phyloP scores from a whole-genome alignment of 176 grass and related monocot species.

The Cenchrus fungigraminus region DNA sequence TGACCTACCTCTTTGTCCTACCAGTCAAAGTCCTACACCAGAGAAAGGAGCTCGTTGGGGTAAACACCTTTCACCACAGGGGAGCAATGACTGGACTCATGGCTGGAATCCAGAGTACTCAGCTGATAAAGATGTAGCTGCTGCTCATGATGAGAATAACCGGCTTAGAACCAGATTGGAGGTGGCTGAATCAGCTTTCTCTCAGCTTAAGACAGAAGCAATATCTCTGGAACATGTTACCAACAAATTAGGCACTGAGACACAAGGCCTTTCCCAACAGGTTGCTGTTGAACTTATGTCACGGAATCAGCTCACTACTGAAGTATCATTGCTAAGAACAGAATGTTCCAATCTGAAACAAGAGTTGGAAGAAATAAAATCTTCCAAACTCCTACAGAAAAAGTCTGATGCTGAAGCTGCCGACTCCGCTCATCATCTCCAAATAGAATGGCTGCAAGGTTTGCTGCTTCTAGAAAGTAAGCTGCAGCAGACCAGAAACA shows the following conservation, averaged over 20 bases:
- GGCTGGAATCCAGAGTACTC: slow-evolving; percentile 70
- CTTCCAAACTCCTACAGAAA: slow-evolving; percentile 54
- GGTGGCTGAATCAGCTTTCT: slow-evolving; percentile 86
- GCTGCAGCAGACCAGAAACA: slow-evolving; percentile 87
- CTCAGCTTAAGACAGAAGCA: slow-evolving; percentile 86
- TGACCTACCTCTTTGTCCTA: slow-evolving; percentile 47
- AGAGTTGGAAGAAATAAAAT: slow-evolving; percentile 82
- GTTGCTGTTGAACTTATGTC: slow-evolving; percentile 84
- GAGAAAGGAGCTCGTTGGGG: slow-evolving; percentile 45
- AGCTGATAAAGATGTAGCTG: slow-evolving; percentile 62
- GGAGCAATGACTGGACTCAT: slow-evolving; percentile 78
- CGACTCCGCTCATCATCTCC: slow-evolving; percentile 51
- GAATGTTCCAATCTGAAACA: slow-evolving; percentile 82
- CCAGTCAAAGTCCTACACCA: slow-evolving; percentile 59
- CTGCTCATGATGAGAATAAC: slow-evolving; percentile 81
- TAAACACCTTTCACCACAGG: slow-evolving; percentile 73
- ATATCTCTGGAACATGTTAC: slow-evolving; percentile 77
- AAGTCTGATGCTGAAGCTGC: slow-evolving; percentile 42
- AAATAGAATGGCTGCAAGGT: slow-evolving; percentile 68
- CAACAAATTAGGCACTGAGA: slow-evolving; percentile 76
- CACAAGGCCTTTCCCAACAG: slow-evolving; percentile 66
- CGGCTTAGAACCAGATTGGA: slow-evolving; percentile 76
- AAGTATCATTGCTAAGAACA: slow-evolving; percentile 77
- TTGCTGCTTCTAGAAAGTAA: slow-evolving; percentile 83
- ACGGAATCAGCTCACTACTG: slow-evolving; percentile 68